These are phyloP conservation scores for Mortierella sp. DNA, from an alignment of 371 early-diverging fungal species.

Conservation along the genomic window DNA sequence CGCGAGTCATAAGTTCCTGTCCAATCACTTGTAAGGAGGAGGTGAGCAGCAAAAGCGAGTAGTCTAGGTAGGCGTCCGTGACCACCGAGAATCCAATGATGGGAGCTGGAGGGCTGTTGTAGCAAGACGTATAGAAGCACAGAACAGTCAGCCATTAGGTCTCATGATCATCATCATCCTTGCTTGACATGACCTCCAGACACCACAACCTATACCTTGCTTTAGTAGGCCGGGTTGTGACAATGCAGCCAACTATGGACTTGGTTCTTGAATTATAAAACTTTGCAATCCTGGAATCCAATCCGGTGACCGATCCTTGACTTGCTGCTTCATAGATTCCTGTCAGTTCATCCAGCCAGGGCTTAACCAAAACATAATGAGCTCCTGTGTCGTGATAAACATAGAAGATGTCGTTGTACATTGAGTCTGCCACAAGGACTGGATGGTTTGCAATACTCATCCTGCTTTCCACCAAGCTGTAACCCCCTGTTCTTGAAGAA, in stretches of 20 bases:
- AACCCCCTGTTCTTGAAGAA: constrained; percentile 13
- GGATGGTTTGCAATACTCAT: constrained; percentile 46
- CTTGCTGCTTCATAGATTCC: constrained; percentile 27
- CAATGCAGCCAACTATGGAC: constrained; percentile 27
- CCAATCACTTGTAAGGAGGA: constrained; percentile 43
- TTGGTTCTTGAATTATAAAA: constrained; percentile 33
- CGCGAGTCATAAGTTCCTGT: constrained; percentile 27
- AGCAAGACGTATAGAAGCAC: background rate
- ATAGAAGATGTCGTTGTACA: constrained; percentile 55
- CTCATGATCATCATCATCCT: no score
- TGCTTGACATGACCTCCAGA: background rate
- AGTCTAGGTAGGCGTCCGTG: constrained; percentile 40
- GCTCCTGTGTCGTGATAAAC: constrained; percentile 55
- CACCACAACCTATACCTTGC: constrained; percentile 21
- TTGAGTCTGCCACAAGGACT: constrained; percentile 41
- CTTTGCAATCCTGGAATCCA: constrained; percentile 11
- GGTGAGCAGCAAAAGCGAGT: constrained; percentile 41
- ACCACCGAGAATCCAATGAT: constrained; percentile 37
- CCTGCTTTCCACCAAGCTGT: constrained; percentile 30
- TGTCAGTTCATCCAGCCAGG: constrained; percentile 51
- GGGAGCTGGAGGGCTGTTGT: constrained; percentile 31
- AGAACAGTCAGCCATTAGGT: no score
- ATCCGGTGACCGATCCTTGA: constrained; percentile 6
- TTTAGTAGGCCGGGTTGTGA: constrained; percentile 39
- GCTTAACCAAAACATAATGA: constrained; percentile 41